phyloP scores from a whole-genome alignment of 2,329 filamentous ascomycete species.

The Fusarium sp. region DNA sequence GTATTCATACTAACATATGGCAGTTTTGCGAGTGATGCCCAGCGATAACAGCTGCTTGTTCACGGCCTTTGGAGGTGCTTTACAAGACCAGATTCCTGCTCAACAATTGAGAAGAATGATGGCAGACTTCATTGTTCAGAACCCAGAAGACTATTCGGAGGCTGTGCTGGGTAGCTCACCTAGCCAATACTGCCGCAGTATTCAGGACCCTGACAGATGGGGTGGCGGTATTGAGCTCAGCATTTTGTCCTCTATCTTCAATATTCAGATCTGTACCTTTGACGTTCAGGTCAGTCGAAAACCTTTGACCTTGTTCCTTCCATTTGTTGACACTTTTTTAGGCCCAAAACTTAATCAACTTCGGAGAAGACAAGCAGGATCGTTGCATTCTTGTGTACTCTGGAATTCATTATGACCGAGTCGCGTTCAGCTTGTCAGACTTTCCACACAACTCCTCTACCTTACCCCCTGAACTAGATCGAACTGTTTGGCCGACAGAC shows the following conservation, averaged over 20 bases:
- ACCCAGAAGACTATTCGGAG: constrained; percentile 79
- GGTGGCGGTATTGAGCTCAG: constrained; percentile 91
- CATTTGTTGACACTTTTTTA: constrained; percentile 22
- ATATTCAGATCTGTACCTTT: constrained; percentile 86
- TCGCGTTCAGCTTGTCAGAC: constrained; percentile 78
- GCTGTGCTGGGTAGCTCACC: constrained; percentile 81
- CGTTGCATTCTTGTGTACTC: constrained; percentile 89
- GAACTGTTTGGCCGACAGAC: constrained; percentile 67
- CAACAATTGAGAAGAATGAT: constrained; percentile 79
- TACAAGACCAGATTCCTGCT: constrained; percentile 69
- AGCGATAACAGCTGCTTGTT: constrained; percentile 98
- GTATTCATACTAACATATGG: constrained; percentile 44
- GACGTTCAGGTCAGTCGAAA: constrained; percentile 73
- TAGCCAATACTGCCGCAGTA: constrained; percentile 83
- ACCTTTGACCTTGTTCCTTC: background rate
- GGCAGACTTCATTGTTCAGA: constrained; percentile 80
- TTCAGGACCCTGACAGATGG: constrained; percentile 85
- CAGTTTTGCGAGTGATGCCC: constrained; percentile 91
- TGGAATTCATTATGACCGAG: constrained; percentile 92
- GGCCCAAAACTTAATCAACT: constrained; percentile 63
- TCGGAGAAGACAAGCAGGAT: constrained; percentile 78
- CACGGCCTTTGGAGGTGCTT: constrained; percentile 84
- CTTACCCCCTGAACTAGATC: constrained; percentile 79
- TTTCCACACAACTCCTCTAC: constrained; percentile 68
- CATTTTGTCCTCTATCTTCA: constrained; percentile 86